phyloP scores from a whole-genome alignment of 805 yeast genomes.

The Priceomyces fermenticarens region DNA sequence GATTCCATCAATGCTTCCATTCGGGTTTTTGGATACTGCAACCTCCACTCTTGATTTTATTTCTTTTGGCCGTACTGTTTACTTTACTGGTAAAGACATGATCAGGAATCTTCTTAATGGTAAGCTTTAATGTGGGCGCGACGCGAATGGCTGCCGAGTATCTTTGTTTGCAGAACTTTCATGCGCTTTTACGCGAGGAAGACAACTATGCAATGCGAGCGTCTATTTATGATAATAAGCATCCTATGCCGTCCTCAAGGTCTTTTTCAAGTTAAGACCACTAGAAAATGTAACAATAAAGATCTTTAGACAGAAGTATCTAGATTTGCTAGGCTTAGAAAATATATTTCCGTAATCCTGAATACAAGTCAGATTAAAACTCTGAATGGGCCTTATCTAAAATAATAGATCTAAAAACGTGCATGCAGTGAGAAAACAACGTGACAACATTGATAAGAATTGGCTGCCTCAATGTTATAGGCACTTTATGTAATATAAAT shows the following conservation, averaged over 20 bases:
- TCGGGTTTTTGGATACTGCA: conserved; percentile 80
- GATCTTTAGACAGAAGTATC: conserved; percentile 2
- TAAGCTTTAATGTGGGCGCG: conserved; percentile 49
- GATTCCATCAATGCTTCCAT: conserved; percentile 97
- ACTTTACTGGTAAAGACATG: conserved; percentile 80
- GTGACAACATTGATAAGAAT: too few species aligned
- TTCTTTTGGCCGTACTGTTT: conserved; percentile 66
- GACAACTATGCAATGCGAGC: background rate
- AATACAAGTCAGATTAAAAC: too few species aligned
- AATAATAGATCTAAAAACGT: too few species aligned
- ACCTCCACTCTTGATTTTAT: conserved; percentile 77
- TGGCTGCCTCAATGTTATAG: too few species aligned
- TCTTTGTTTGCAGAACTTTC: conserved; percentile 5
- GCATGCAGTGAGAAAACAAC: too few species aligned
- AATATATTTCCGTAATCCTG: too few species aligned
- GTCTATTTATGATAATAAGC: background rate
- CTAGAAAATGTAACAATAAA: conserved; percentile 1
- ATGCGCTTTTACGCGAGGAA: background rate
- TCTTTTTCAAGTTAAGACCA: background rate
- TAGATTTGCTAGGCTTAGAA: too few species aligned
- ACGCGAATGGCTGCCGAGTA: conserved; percentile 1
- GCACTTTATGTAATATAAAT: too few species aligned
- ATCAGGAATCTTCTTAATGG: conserved; percentile 60
- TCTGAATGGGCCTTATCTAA: too few species aligned
- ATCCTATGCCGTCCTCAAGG: background rate